Conservation (phyloP, 768 basidiomycete genomes). For the Porpolomopsis calyptriformis region DNA sequence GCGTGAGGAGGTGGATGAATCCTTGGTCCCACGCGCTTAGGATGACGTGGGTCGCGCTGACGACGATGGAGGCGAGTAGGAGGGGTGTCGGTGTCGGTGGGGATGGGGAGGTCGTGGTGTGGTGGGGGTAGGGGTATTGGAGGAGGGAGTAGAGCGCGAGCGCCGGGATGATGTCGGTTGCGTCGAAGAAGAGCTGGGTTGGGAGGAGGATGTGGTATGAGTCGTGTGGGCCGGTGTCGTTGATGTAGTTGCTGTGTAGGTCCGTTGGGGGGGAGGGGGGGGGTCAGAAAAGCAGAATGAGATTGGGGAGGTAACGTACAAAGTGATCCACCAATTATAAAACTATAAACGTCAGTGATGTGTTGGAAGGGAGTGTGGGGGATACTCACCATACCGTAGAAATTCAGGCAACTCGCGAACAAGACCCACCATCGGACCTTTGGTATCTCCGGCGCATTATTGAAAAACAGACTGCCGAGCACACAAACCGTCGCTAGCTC, state of each 20-base stretch:
- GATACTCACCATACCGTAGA: constrained; percentile 5
- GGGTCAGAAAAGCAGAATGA: not conserved
- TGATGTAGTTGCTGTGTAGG: constrained; percentile 8
- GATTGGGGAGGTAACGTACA: not conserved
- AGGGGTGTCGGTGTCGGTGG: not conserved
- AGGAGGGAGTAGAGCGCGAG: constrained; percentile 3
- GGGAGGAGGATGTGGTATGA: constrained; percentile 6
- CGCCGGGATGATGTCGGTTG: constrained; percentile 5
- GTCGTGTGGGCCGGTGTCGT: constrained; percentile 1
- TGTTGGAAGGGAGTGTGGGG: not conserved
- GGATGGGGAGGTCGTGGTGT: not conserved
- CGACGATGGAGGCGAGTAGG: constrained; percentile 1
- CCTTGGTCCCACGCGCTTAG: constrained; percentile 4
- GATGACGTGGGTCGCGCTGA: constrained; percentile 2
- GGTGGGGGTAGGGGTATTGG: not conserved
- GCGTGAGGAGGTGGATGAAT: constrained; percentile 3
- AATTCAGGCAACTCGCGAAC: constrained; percentile 5
- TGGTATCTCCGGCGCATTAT: not conserved
- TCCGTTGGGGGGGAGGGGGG: not conserved
- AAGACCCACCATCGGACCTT: constrained; percentile 4
- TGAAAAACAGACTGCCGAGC: not conserved
- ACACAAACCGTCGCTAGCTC: constrained; percentile 2
- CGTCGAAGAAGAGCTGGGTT: constrained; percentile 4
- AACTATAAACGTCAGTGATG: not conserved
- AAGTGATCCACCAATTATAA: constrained; percentile 7